Percentiles rank a stretch among this genome's conserved stretches.
phyloP scores from a whole-genome alignment of 805 yeast genomes.

The Citeromyces matritensis region DNA sequence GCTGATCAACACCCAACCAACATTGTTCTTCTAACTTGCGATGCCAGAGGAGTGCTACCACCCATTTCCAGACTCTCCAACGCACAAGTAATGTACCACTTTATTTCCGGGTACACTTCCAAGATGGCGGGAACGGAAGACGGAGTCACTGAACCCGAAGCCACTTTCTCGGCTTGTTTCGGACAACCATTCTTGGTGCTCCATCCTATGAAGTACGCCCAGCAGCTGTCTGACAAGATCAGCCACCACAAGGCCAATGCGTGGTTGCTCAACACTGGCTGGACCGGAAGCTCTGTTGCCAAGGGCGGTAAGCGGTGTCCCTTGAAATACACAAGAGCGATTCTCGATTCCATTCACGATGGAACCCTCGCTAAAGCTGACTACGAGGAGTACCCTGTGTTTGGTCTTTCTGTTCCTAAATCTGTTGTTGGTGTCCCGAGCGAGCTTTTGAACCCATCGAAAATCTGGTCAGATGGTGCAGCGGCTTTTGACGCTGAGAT shows the following conservation, averaged over 20 bases:
- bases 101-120: slow-evolving; percentile 95
- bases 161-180: slow-evolving; percentile 95
- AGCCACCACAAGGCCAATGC: slow-evolving; percentile 79
- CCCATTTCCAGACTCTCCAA: slow-evolving; percentile 90
- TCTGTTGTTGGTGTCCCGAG: slow-evolving; percentile 69
- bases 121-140: slow-evolving; percentile 99
- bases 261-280: slow-evolving; percentile 95
- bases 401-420: slow-evolving; percentile 80
- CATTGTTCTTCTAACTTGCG: slow-evolving; percentile 87
- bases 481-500: slow-evolving; percentile 40
- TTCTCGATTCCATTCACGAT: slow-evolving; percentile 84
- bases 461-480: slow-evolving; percentile 55
- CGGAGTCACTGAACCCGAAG: slow-evolving; percentile 97
- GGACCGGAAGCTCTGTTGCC: slow-evolving; percentile 91
- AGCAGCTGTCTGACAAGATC: slow-evolving; percentile 90
- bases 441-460: slow-evolving; percentile 77
- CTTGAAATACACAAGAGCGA: slow-evolving; percentile 93
- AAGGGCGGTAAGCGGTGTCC: slow-evolving; percentile 97
- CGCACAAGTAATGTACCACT: slow-evolving; percentile 98
- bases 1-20: slow-evolving; percentile 87
- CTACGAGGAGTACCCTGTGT: slow-evolving; percentile 74
- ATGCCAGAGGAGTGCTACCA: slow-evolving; percentile 95
- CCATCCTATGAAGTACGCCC: slow-evolving; percentile 97
- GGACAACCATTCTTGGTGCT: slow-evolving; percentile 98
- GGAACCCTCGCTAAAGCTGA: slow-evolving; percentile 73